phyloP scores from a whole-genome alignment of 2,329 filamentous ascomycete genomes.

The Verticillium alfalfae region DNA sequence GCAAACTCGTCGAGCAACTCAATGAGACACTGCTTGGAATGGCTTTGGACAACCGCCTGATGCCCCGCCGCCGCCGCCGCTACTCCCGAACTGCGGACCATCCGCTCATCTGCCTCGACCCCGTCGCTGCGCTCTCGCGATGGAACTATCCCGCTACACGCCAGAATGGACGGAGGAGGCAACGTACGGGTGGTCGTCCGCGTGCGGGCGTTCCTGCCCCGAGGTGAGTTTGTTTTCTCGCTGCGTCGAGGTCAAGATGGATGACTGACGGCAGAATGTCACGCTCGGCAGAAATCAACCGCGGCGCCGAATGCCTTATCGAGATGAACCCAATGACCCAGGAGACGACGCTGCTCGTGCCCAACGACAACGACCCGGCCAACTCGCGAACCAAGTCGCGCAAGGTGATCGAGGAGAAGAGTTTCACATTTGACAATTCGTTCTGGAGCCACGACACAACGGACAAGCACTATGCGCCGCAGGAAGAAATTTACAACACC shows the following conservation, averaged over 20 bases:
- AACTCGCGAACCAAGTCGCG: conserved; percentile 59
- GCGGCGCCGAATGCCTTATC: conserved; percentile 78
- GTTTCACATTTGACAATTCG: conserved; percentile 93
- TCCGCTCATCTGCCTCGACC: conserved; percentile 68
- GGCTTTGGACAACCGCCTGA: conserved; percentile 36
- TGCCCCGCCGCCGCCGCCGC: conserved; percentile 34
- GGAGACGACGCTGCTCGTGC: conserved; percentile 73
- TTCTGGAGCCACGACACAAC: conserved; percentile 88
- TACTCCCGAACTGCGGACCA: conserved; percentile 25
- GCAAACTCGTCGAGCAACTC: conserved; percentile 31
- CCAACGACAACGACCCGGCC: conserved; percentile 47
- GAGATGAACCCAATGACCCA: conserved; percentile 87
- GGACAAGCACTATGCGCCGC: conserved; percentile 82
- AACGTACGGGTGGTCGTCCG: conserved; percentile 81
- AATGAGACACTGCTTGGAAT: conserved; percentile 33
- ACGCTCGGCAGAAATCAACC: conserved; percentile 63
- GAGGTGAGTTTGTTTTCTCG: conserved; percentile 50
- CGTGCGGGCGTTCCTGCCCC: conserved; percentile 70
- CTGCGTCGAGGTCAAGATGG: neutral
- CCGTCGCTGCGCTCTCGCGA: conserved; percentile 72
- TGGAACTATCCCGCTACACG: conserved; percentile 53
- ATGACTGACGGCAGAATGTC: conserved; percentile 5
- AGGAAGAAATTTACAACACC: conserved; percentile 90
- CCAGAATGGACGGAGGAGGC: conserved; percentile 57
- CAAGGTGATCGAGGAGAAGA: conserved; percentile 78